Percentiles rank a stretch among this genome's conserved stretches.
These are phyloP conservation scores for Astrothelium subdiscretum DNA, from an alignment of 495 filamentous ascomycete species.

Conservation along the genomic window DNA sequence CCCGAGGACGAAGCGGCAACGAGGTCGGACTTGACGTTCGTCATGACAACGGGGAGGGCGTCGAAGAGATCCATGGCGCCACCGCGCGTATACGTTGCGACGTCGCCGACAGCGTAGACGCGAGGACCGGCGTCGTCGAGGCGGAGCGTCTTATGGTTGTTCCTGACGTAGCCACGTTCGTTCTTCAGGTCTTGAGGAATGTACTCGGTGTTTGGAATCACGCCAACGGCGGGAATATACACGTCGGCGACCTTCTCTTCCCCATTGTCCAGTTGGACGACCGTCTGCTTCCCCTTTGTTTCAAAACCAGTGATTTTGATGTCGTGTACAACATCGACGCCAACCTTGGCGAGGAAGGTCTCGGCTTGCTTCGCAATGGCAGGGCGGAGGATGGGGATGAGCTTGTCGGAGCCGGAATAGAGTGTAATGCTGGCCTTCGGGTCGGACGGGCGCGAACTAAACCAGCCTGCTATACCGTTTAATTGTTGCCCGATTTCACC, in stretches of 20 bases:
- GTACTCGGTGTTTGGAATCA: slow-evolving; percentile 35
- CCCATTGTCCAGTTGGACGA: slow-evolving; percentile 26
- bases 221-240: slow-evolving; percentile 39
- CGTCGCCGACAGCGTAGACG: slow-evolving; percentile 40
- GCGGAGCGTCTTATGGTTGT: slow-evolving; percentile 32
- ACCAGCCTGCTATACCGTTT: slow-evolving; percentile 18
- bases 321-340: slow-evolving; percentile 35
- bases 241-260: slow-evolving; percentile 32
- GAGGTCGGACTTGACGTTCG: slow-evolving; percentile 36
- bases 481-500: slow-evolving; percentile 36
- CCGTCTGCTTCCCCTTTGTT: slow-evolving; percentile 17
- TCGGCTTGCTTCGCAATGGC: slow-evolving; percentile 31
- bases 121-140: slow-evolving; percentile 37
- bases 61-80: slow-evolving; percentile 32
- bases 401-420: slow-evolving; percentile 29
- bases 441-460: slow-evolving; percentile 10
- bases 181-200: slow-evolving; percentile 27
- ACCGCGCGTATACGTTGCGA: slow-evolving; percentile 18
- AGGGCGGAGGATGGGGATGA: slow-evolving; percentile 35
- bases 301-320: slow-evolving; percentile 18
- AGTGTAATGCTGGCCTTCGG: slow-evolving; percentile 36
- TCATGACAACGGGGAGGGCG: slow-evolving; percentile 30
- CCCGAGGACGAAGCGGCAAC: slow-evolving; percentile 11
- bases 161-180: slow-evolving; percentile 30
- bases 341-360: slow-evolving; percentile 30